Conservation (phyloP, 2,329 filamentous ascomycete genomes). For the Dendryphion nanum region DNA sequence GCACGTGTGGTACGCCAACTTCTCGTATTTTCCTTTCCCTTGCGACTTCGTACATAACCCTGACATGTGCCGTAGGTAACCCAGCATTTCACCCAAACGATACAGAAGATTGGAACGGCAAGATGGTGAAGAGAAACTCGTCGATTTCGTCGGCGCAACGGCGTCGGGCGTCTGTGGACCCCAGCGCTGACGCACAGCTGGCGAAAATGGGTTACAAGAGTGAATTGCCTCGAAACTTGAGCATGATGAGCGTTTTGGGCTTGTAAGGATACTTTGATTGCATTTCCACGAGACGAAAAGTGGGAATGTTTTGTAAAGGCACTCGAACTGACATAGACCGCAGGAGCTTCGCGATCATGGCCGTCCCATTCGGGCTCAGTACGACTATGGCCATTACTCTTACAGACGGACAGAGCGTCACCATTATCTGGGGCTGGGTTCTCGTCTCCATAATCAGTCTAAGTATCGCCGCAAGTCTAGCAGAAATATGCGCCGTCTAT, state of each 20-base stretch:
- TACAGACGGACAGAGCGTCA: conserved; percentile 66
- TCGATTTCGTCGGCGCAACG: conserved; percentile 10
- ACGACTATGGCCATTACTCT: conserved; percentile 69
- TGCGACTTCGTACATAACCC: no score
- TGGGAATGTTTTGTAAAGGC: no score
- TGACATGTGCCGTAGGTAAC: no score
- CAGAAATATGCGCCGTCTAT: conserved; percentile 73
- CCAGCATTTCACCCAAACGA: no score
- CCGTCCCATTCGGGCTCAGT: conserved; percentile 65
- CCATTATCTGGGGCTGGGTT: conserved; percentile 70
- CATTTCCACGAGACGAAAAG: no score
- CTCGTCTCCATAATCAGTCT: conserved; percentile 66
- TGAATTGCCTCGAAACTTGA: conserved; percentile 64
- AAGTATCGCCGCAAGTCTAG: conserved; percentile 66
- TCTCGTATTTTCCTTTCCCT: no score
- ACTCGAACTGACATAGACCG: conserved; percentile 4
- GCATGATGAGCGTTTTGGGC: conserved; percentile 69
- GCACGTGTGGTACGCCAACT: no score
- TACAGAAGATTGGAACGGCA: no score
- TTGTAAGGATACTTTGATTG: conserved; percentile 43
- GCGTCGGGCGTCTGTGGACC: conserved; percentile 15
- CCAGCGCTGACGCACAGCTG: conserved; percentile 58
- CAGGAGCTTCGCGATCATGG: conserved; percentile 72
- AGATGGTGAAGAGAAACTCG: conserved; percentile 16
- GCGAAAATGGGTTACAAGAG: conserved; percentile 67